Evolutionary conservation across 495 filamentous ascomycete species (phyloP), one percentile per base, ranked within the genome.

Genomic region (Lasiosphaeria miniovina): DNA sequence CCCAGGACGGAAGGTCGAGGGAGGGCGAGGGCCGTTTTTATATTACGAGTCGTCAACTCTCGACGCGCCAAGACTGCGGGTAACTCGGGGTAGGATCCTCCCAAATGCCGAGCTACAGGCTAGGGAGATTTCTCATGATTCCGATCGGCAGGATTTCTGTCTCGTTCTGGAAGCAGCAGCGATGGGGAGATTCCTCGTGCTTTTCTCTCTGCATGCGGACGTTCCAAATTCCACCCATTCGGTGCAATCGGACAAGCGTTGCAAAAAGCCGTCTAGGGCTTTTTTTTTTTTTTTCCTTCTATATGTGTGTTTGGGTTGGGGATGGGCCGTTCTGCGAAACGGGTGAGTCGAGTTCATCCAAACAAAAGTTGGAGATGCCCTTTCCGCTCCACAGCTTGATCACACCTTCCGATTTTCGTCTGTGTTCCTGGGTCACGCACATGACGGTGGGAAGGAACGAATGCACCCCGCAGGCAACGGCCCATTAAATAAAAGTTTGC

Each of bases 371-470:
- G 43, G 43, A 46, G 6, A n/a, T 11, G 43, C 12, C 12, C 43
- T 9, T 5, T n/a, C 12, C 43, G 38, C 38, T 8, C 8, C 38
- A 8, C 15, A n/a, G 43, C 12, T n/a, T 5, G 15, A n/a, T 46
- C 43, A 46, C 43, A 46, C 43, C 43, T 46, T 46, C 43, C 43
- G 12, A 11, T 46, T 46, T 46, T 46, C 43, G 12, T 46, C 43
- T 24, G 24, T 6, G 41, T 45, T 45, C 11, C 15, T 45, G 41
- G 41, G 41, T 45, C 11, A n/a, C 12, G 41, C 38, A 41, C 6
- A 41, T 41, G 41, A n/a, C 11, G 4, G 41, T 45, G 41, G 11
- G 15, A 46, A 46, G 43, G 43, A 46, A 46, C 43, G 12, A 5
- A 14, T 11, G 12, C 43, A n/a, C 43, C 43, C 43, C 43, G 11